Evolutionary conservation across 176 grass and related monocot genomes (phyloP).

Genomic region (Paspalum vaginatum): DNA sequence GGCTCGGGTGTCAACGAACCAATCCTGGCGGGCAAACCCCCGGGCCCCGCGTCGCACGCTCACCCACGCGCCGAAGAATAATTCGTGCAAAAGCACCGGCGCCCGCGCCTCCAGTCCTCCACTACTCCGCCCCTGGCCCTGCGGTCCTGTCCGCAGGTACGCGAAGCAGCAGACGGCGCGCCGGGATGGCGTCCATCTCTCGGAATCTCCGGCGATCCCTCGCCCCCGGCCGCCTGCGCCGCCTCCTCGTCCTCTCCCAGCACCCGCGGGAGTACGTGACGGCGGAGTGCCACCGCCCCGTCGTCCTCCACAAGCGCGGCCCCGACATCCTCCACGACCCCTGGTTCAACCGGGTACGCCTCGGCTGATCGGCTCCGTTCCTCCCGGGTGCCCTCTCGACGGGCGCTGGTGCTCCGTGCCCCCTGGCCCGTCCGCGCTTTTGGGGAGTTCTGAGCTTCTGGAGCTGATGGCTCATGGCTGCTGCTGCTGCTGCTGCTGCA

Average conservation of each 20-base stretch:
- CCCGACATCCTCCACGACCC: constrained; percentile 97
- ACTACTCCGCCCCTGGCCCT: too few species aligned
- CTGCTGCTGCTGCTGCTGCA: constrained; percentile 52
- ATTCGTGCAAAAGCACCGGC: not conserved
- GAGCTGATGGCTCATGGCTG: constrained; percentile 3
- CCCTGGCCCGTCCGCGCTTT: not conserved
- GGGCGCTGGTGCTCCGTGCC: not conserved
- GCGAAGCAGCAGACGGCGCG: not conserved
- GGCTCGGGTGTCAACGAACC: not conserved
- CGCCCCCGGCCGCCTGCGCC: constrained; percentile 38
- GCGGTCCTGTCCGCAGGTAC: too few species aligned
- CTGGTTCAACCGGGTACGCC: constrained; percentile 86
- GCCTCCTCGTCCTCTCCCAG: constrained; percentile 32
- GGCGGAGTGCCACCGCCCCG: constrained; percentile 78
- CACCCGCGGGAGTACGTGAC: constrained; percentile 57
- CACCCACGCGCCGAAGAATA: constrained; percentile 25
- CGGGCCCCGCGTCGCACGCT: constrained; percentile 16
- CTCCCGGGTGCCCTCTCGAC: not conserved
- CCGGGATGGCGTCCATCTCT: constrained; percentile 56
- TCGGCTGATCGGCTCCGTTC: not conserved
- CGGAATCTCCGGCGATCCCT: constrained; percentile 61
- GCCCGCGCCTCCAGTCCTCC: too few species aligned
- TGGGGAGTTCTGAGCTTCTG: not conserved
- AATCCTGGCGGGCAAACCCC: not conserved
- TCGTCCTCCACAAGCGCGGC: constrained; percentile 84